Evolutionary conservation across 192 early-diverging fungal species (phyloP), one percentile per base, ranked within the genome.

Genomic region (Entrophospora sp.): DNA sequence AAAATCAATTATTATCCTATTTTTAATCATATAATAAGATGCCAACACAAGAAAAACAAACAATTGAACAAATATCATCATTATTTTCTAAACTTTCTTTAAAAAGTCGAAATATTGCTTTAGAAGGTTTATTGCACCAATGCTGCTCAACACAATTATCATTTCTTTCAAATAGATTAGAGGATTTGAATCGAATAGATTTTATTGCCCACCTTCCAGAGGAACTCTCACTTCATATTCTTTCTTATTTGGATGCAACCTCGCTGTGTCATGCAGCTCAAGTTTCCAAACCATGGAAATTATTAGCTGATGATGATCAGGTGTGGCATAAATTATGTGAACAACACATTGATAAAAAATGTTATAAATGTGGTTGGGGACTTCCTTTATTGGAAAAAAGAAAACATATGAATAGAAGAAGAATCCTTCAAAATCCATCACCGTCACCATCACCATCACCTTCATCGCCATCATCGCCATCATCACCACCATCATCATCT

Each of bases 251-350:
- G 22, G 96, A 99, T 70, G 95, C 92, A 12, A 86, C 78, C 9
- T 87, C 91, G 0, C 83, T 99, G 24, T 97, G 95, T 66, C 88
- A 86, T 62, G 91, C 91, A 24, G 89, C 94, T 10, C 93, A 96
- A 73, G 92, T 94, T 0, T 89, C 82, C 56, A 84, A 80, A 12
- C 61, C 73, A 3, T 99, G 96, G 96, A 84, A 81, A n/a, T 58
- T 57, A 16, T 64, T 95, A 12, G 91, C 94, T 5, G 91, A 97
- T 66, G 92, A 95, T 67, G 93, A 99, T 68, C 76, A 87, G 6
- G 79, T 99, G 14, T 99, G 96, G 96, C 90, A 96, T 69, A 77
- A 88, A 32, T 95, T 99, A 92, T 99, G 96, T 66, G 87, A 88
- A 36, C 95, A 97, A 76, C 96, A 99, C 69, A 99, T 96, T 57